Conservation (phyloP, 2,329 filamentous ascomycete genomes). For the Trichoderma polysporum region DNA sequence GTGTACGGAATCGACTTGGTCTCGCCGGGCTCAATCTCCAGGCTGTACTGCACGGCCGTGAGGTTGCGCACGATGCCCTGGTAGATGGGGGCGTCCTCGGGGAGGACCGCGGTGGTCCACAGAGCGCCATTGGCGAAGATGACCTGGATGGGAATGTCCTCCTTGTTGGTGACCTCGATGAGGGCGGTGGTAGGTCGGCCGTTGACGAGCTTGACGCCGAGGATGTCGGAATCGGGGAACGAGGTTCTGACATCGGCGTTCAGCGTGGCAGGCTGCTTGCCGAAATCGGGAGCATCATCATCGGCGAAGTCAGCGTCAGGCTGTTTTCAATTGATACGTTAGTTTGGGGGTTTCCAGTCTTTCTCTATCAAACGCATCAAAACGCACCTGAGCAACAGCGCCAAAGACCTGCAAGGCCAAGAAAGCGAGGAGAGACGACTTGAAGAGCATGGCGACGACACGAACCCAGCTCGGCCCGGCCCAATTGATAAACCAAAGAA, state of each 20-base stretch:
- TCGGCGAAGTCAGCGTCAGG: not conserved
- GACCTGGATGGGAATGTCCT: conserved; percentile 71
- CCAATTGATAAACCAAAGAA: conserved; percentile 17
- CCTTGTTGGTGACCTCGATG: conserved; percentile 81
- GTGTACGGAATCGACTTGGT: conserved; percentile 75
- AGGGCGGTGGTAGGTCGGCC: conserved; percentile 80
- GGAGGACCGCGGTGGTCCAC: conserved; percentile 54
- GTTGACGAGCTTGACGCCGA: conserved; percentile 95
- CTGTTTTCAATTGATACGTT: not conserved
- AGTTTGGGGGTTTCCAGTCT: not conserved
- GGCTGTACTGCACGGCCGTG: conserved; percentile 71
- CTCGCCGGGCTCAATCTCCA: conserved; percentile 72
- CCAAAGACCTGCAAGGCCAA: conserved; percentile 68
- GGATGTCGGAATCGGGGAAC: conserved; percentile 74
- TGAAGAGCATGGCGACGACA: conserved; percentile 64
- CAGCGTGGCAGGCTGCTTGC: conserved; percentile 36
- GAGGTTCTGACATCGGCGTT: conserved; percentile 64
- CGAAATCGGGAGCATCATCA: not conserved
- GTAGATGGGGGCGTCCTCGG: conserved; percentile 43
- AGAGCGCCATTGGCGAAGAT: conserved; percentile 76
- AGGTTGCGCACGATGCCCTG: conserved; percentile 77
- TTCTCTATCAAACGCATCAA: not conserved
- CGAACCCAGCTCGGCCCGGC: conserved; percentile 13
- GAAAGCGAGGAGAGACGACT: conserved; percentile 69
- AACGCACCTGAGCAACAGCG: conserved; percentile 63